Base-by-base conservation (phyloP, 768 basidiomycete species). In the Amanita fuliginea region DNA sequence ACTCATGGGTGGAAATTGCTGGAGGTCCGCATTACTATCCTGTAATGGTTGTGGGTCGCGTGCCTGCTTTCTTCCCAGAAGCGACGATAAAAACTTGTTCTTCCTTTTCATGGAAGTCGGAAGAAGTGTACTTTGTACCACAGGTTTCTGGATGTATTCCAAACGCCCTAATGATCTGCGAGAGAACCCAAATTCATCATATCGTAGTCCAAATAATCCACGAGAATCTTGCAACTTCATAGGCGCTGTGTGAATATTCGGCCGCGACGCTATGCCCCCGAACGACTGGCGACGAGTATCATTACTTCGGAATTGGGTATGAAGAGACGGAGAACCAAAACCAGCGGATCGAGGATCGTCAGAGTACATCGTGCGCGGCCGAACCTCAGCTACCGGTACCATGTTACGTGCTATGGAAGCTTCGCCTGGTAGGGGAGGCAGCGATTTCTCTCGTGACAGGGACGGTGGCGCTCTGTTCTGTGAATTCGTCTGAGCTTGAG, bases 221-320 rank as follows among this genome's bases (percentile, higher is more conserved):
- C 62, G 66, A 21, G 58, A 52, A 41, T 69, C 67, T 53, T 62
- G 56, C 62, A 18, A 55, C 50, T 24, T 53, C 8, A 49, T 43
- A 44, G 78, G 78, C 61, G 77, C 62, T 8, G 75, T 82, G 55
- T 79, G 80, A 19, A 69, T 55, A 46, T 74, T 74, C 6, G 84
- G 79, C 16, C 74, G 73, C 5, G 80, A 75, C 11, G 76, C 67
- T 18, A 77, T 65, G 14, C 87, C 89, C 35, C 79, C 70, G 53
- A 90, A 89, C 2, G 88, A 91, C 60, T 89, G 88, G 39, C 88
- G 72, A 53, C 88, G 72, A 33, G 57, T 55, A 49, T 86, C 85
- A 35, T 59, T 49, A 14, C 57, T 66, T 37, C 75, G 75, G 72
- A 86, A 87, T 3, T 81, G 73, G 3, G 80, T 75, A 44, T 78